Base-by-base conservation (phyloP, 1,284 basidiomycete genomes). In the Fistulinella staudtii region DNA sequence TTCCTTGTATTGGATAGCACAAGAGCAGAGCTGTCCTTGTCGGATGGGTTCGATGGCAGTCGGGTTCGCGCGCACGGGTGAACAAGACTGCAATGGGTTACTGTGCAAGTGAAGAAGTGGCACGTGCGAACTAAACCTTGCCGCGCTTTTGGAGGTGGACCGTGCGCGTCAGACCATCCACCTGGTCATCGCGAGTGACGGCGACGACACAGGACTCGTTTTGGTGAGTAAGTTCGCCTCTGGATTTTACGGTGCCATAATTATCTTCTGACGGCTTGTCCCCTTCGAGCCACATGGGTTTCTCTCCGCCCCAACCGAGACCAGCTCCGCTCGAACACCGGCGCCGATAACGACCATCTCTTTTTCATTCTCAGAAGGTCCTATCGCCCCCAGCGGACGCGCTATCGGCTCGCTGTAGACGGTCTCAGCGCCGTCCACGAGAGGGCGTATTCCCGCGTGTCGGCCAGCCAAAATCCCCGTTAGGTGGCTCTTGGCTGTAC, bases 251-350 rank as follows among this genome's bases (percentile, higher is more conserved):
- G 13, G 55, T 59, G 53, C 63, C 58, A 64, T 63, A 65, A 63
- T 59, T 57, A 53, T 55, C 55, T 56, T 24, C 36, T 49, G 39
- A 46, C 44, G 39, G 31, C 40, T 47, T 33, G 35, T 41, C 44
- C 33, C 45, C 50, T 57, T 58, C 54, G 56, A n/a, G 48, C 50
- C 53, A 47, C 54, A 61, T 56, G 47, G 48, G n/a, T 52, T 49
- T 53, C 60, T 65, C 61, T 63, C 61, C 61, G 61, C 53, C 61
- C 56, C 56, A 62, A 62, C 61, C 55, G 51, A 25, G 27, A 41
- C 49, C 50, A 66, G 61, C 61, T 63, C 61, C 61, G 61, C 61
- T 66, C 64, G 45, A 65, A 66, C 64, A 36, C 36, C 8, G 13
- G 7, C 23, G 29, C 14, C 27, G 18, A 14, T 8, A 22, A 18